Conservation (phyloP, 192 early-diverging fungal genomes). For the Rhizophagus clarus region DNA sequence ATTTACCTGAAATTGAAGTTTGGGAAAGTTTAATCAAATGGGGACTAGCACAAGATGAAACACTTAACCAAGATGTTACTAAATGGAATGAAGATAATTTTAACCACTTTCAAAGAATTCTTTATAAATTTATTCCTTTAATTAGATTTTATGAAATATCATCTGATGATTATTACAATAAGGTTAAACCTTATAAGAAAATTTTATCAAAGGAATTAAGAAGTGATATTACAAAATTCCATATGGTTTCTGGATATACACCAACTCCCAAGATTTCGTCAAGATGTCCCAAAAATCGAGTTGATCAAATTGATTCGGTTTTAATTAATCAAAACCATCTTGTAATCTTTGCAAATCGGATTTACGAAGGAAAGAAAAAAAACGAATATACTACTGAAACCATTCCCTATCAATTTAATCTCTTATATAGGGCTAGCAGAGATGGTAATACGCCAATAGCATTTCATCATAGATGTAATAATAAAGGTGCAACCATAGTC, state of each 20-base stretch:
- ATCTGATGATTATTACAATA: not conserved
- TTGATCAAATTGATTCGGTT: not conserved
- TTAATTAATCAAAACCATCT: not conserved
- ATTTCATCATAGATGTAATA: not conserved
- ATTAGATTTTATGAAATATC: not conserved
- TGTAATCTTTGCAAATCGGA: not conserved
- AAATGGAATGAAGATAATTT: not conserved
- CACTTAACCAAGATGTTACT: not conserved
- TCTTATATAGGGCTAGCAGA: not conserved
- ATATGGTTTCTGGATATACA: not conserved
- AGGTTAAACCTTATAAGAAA: not conserved
- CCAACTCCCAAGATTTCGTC: not conserved
- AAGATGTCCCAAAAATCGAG: not conserved
- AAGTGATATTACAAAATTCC: not conserved
- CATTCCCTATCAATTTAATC: not conserved
- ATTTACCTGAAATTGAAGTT: not conserved
- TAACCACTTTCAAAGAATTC: not conserved
- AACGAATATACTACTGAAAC: not conserved
- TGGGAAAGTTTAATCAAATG: not conserved
- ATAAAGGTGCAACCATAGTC: not conserved
- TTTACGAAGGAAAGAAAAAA: not conserved
- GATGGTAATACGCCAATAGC: not conserved
- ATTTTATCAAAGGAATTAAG: not conserved
- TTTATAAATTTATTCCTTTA: not conserved
- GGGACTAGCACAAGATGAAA: not conserved